These are phyloP conservation scores for Thermoascus crustaceus DNA, from an alignment of 2,329 filamentous ascomycete species.

Conservation along the genomic window DNA sequence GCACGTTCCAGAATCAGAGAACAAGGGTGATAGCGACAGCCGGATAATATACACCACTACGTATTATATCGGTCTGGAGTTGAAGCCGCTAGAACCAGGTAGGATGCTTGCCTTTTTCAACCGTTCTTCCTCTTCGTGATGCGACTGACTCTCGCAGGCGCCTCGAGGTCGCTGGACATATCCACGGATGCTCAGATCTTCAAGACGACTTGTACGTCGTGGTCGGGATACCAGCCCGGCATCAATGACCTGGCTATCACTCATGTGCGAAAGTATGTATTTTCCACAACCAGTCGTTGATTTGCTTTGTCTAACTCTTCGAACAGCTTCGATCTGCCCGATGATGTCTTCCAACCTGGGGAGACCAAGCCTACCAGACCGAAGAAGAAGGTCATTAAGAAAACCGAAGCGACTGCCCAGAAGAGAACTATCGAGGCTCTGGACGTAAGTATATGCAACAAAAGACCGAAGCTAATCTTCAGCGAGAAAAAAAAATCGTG, in stretches of 20 bases:
- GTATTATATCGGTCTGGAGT: conserved; percentile 84
- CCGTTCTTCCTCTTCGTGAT: conserved; percentile 13
- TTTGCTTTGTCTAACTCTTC: conserved; percentile 10
- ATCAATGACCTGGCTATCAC: conserved; percentile 72
- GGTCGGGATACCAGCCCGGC: conserved; percentile 67
- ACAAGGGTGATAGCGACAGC: conserved; percentile 33
- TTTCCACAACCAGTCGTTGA: conserved; percentile 3
- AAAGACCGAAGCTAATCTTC: conserved; percentile 16
- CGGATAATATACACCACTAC: conserved; percentile 73
- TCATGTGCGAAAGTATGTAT: conserved; percentile 75
- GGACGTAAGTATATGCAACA: conserved; percentile 34
- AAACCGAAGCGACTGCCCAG: conserved; percentile 24
- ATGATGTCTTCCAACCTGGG: conserved; percentile 75
- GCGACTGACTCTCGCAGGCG: conserved; percentile 29
- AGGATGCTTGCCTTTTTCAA: conserved; percentile 37
- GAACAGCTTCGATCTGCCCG: conserved; percentile 71
- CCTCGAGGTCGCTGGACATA: conserved; percentile 44
- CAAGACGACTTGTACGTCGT: conserved; percentile 69
- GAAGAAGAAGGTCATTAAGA: conserved; percentile 45
- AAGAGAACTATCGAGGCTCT: conserved; percentile 34
- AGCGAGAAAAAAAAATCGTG: conserved; percentile 14
- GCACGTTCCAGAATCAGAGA: conserved; percentile 29
- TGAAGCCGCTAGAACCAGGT: conserved; percentile 66
- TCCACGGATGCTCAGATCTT: conserved; percentile 77
- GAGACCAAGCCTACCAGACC: conserved; percentile 60